Conservation (phyloP, 768 basidiomycete species). For the Dacryopinax spathularia region DNA sequence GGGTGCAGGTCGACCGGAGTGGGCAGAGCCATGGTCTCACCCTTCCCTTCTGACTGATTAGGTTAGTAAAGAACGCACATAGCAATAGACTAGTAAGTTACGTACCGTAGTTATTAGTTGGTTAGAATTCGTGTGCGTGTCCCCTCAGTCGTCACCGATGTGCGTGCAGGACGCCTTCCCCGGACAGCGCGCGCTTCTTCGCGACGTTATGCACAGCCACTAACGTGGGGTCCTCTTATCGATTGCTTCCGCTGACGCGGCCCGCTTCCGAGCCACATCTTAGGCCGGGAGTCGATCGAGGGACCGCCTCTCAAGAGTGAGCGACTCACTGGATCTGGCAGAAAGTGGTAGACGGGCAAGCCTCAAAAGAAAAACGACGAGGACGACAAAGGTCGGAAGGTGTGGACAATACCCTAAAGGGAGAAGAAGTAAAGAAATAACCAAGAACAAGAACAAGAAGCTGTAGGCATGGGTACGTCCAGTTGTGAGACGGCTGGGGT, state of each 20-base stretch:
- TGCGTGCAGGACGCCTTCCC: background rate
- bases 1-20: slow-evolving; percentile 34
- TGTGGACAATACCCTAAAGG: background rate
- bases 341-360: background rate
- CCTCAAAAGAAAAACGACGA: background rate
- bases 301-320: background rate
- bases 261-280: no score
- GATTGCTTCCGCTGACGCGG: no score
- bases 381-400: background rate
- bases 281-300: background rate
- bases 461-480: background rate
- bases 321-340: background rate
- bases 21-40: background rate
- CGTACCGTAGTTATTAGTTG: no score
- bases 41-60: background rate
- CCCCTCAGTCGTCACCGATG: no score
- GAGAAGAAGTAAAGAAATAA: background rate
- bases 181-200: background rate
- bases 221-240: no score
- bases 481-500: background rate
- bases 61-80: background rate
- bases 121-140: background rate
- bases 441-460: background rate
- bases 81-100: no score
- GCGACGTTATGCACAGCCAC: background rate